Evolutionary conservation across 495 filamentous ascomycete genomes (phyloP).

Genomic region (Neurospora sp.): DNA sequence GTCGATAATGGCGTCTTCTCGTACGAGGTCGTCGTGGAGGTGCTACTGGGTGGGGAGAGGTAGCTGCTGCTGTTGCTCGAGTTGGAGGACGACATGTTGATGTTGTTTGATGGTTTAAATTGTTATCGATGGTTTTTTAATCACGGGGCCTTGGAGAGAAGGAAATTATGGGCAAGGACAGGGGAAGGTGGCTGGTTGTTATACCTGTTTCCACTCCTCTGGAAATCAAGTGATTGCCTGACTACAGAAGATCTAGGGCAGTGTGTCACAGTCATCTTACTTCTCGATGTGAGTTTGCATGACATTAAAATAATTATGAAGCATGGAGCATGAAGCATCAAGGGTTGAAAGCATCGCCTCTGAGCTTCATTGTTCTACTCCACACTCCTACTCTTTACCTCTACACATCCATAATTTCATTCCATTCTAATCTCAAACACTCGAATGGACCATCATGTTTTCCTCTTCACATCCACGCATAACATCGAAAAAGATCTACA

Average conservation of each 20-base stretch:
- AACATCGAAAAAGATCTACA: background rate
- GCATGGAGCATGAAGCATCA: background rate
- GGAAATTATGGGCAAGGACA: no score
- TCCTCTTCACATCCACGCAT: background rate
- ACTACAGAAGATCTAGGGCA: background rate
- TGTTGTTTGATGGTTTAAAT: background rate
- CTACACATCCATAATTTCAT: no score
- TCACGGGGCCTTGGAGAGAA: background rate
- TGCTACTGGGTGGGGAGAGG: background rate
- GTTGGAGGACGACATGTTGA: background rate
- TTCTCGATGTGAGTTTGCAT: background rate
- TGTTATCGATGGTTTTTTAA: background rate
- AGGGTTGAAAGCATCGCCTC: background rate
- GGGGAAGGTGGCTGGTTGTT: background rate
- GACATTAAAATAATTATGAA: background rate
- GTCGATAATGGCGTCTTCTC: background rate
- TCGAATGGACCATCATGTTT: background rate
- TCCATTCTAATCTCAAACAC: fast-evolving
- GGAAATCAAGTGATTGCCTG: background rate
- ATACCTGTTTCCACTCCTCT: background rate
- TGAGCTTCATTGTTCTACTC: background rate
- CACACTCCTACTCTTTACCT: background rate
- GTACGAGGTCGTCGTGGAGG: background rate
- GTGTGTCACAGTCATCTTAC: background rate
- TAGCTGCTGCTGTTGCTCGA: background rate